phyloP scores from a whole-genome alignment of 2,329 filamentous ascomycete genomes.

The Colletotrichum tropicale region DNA sequence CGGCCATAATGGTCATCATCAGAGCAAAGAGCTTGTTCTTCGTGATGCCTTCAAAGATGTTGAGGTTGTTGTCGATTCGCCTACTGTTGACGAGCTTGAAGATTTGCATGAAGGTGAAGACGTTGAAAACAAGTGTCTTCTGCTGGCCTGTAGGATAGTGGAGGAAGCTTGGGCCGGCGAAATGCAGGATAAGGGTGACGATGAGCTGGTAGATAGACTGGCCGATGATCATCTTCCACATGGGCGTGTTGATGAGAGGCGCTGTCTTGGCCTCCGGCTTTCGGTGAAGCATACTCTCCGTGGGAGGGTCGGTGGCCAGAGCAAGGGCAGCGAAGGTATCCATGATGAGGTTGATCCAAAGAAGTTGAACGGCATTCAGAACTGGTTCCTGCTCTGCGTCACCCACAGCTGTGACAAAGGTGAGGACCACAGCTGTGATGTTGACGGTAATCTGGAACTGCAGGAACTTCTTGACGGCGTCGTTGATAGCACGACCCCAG shows the following conservation, averaged over 20 bases:
- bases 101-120: slow-evolving; percentile 86
- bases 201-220: slow-evolving; percentile 79
- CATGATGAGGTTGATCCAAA: slow-evolving; percentile 89
- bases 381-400: slow-evolving; percentile 68
- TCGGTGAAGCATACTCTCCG: slow-evolving; percentile 69
- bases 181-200: slow-evolving; percentile 75
- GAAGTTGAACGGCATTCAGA: slow-evolving; percentile 77
- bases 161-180: slow-evolving; percentile 55
- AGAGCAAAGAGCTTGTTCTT: slow-evolving; percentile 73
- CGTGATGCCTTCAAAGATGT: slow-evolving; percentile 74
- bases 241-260: slow-evolving; percentile 73
- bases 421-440: slow-evolving; percentile 79
- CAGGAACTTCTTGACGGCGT: slow-evolving; percentile 68
- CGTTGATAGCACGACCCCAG: slow-evolving; percentile 68
- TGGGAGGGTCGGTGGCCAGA: slow-evolving; percentile 76
- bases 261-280: slow-evolving; percentile 78
- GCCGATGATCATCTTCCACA: slow-evolving; percentile 92
- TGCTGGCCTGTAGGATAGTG: slow-evolving; percentile 50
- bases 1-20: slow-evolving; percentile 74
- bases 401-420: slow-evolving; percentile 78
- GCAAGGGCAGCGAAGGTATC: slow-evolving; percentile 83
- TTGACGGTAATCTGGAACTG: slow-evolving; percentile 76
- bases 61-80: slow-evolving; percentile 76
- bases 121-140: slow-evolving; percentile 78
- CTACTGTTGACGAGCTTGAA: slow-evolving; percentile 80